Percentiles rank a stretch among this genome's conserved stretches.
These are phyloP conservation scores for Rhodotorula diobovata DNA, from an alignment of 768 basidiomycete species.

Conservation along the genomic window DNA sequence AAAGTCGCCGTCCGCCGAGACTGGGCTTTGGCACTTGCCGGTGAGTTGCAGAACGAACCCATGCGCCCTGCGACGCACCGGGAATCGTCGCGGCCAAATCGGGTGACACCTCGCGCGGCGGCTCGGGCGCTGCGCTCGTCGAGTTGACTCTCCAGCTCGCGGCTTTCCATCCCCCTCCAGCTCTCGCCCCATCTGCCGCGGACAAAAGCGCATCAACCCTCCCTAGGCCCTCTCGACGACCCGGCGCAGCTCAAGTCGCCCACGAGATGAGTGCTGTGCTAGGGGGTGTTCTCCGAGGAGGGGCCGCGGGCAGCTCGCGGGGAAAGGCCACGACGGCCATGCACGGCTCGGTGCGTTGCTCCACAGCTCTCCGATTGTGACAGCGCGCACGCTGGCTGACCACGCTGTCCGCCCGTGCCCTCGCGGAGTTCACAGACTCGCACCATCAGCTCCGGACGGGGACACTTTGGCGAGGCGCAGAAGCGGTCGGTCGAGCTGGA, in stretches of 20 bases:
- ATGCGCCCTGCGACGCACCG: too few relatives aligned
- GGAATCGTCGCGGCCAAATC: too few relatives aligned
- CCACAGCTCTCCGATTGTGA: too few relatives aligned
- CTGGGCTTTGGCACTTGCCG: too few relatives aligned
- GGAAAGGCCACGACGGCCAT: conserved; percentile 3
- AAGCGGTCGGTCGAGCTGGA: conserved; percentile 26
- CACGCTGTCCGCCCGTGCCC: background rate
- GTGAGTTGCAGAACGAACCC: too few relatives aligned
- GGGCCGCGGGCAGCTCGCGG: background rate
- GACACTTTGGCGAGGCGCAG: background rate
- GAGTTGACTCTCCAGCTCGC: background rate
- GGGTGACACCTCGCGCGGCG: too few relatives aligned
- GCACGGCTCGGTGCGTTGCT: conserved; percentile 2
- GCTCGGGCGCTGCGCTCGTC: background rate
- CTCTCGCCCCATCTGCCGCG: background rate
- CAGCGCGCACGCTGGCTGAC: background rate
- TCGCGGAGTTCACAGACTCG: background rate
- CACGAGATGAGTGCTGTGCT: background rate
- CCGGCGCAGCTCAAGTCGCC: background rate
- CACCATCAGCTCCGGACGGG: conserved; percentile 5
- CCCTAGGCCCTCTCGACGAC: background rate
- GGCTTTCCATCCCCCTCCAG: too few relatives aligned
- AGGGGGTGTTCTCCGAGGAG: background rate
- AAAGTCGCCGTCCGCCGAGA: too few relatives aligned
- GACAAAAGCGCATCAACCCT: background rate